Evolutionary conservation across 352 stramenopile genomes (phyloP).

Genomic region (Phytophthora cactorum): DNA sequence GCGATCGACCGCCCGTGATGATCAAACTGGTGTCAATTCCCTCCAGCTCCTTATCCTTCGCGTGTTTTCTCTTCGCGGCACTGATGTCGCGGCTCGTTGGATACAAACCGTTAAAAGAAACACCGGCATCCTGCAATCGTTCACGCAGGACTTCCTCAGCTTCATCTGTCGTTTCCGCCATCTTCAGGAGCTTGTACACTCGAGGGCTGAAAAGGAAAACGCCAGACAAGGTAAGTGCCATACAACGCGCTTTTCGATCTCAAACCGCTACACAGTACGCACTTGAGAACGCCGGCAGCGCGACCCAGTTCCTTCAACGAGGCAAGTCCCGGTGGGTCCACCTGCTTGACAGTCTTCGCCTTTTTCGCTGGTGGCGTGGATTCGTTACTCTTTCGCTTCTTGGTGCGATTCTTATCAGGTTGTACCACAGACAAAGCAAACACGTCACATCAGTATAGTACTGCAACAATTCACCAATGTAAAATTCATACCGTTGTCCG

Average conservation of each 20-base stretch:
- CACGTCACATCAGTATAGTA: not conserved
- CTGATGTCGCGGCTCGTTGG: constrained; percentile 71
- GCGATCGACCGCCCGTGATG: constrained; percentile 49
- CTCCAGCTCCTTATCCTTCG: constrained; percentile 76
- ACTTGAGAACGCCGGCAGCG: constrained; percentile 74
- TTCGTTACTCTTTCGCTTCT: constrained; percentile 30
- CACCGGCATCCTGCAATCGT: constrained; percentile 44
- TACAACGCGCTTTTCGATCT: not conserved
- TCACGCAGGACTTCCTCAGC: constrained; percentile 69
- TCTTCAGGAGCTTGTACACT: constrained; percentile 69
- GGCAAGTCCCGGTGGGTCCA: constrained; percentile 54
- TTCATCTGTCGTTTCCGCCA: constrained; percentile 42
- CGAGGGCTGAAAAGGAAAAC: constrained; percentile 45
- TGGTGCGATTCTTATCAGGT: constrained; percentile 10
- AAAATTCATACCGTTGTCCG: constrained; percentile 29
- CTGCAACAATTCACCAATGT: not conserved
- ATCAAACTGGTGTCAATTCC: constrained; percentile 86
- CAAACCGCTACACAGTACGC: constrained; percentile 18
- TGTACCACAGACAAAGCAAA: constrained; percentile 6
- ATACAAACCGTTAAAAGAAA: constrained; percentile 68
- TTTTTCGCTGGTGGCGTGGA: constrained; percentile 33
- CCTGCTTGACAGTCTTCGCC: constrained; percentile 22
- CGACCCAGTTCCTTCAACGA: constrained; percentile 76
- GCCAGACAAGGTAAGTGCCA: constrained; percentile 10
- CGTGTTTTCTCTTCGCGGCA: constrained; percentile 70